Percentiles rank a stretch among this genome's conserved stretches.
phyloP scores from a whole-genome alignment of 2,329 filamentous ascomycete genomes.

The Alternaria ethzedia region DNA sequence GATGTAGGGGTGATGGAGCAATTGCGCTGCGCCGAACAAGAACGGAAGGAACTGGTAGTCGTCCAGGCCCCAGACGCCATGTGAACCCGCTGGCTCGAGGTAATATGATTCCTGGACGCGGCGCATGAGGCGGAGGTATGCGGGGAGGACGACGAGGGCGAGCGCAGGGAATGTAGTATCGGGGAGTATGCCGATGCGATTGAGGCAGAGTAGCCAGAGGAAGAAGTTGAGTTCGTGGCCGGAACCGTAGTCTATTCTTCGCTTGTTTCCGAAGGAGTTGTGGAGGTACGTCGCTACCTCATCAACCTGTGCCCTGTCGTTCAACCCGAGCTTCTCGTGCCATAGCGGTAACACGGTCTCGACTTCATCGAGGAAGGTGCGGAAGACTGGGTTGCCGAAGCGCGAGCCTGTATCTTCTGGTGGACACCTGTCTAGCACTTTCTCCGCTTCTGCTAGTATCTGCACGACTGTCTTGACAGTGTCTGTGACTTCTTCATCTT shows the following conservation, averaged over 20 bases:
- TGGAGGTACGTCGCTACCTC: slow-evolving; percentile 82
- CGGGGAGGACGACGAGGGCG: slow-evolving; percentile 77
- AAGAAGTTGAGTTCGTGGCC: slow-evolving; percentile 98
- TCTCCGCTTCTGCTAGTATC: slow-evolving; percentile 73
- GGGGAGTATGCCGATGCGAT: slow-evolving; percentile 73
- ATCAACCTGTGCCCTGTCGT: slow-evolving; percentile 60
- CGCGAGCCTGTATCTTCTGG: slow-evolving; percentile 88
- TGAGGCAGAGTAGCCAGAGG: slow-evolving; percentile 94
- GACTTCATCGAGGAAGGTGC: slow-evolving; percentile 76
- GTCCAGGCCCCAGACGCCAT: slow-evolving; percentile 61
- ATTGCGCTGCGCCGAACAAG: slow-evolving; percentile 57
- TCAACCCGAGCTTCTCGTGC: slow-evolving; percentile 68
- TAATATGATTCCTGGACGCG: slow-evolving; percentile 91
- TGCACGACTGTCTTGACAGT: slow-evolving; percentile 68
- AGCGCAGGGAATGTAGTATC: slow-evolving; percentile 73
- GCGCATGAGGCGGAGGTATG: slow-evolving; percentile 87
- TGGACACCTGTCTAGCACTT: slow-evolving; percentile 71
- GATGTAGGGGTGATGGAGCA: slow-evolving; percentile 70
- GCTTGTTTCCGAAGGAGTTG: slow-evolving; percentile 84
- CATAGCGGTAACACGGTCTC: slow-evolving; percentile 58
- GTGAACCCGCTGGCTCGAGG: slow-evolving; percentile 74
- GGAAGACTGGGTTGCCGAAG: slow-evolving; percentile 94
- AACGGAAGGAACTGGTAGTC: slow-evolving; percentile 62
- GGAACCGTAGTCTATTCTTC: slow-evolving; percentile 88
- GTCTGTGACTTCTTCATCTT: slow-evolving; percentile 65